Conservation (phyloP, 768 basidiomycete species). For the Dioszegia hungarica region DNA sequence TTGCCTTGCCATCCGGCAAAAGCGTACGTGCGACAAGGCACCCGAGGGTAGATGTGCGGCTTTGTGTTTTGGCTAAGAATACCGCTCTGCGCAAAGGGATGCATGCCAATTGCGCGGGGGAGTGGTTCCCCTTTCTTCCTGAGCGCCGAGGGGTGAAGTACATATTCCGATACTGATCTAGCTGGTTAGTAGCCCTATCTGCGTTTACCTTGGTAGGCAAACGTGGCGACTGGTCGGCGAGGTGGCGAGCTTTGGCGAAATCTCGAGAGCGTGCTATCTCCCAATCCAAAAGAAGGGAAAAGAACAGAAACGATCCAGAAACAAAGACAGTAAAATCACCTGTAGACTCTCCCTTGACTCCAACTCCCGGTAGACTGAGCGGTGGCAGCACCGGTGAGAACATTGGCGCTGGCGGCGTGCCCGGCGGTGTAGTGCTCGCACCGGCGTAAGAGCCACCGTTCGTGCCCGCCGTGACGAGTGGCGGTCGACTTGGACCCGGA, state of each 20-base stretch:
- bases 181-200: neutral
- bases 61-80: too few relatives aligned
- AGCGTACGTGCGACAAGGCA: neutral
- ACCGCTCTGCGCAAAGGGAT: constrained; percentile 6
- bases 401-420: constrained; percentile 12
- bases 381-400: constrained; percentile 20
- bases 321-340: constrained; percentile 9
- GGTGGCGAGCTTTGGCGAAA: too few relatives aligned
- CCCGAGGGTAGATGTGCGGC: neutral
- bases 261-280: too few relatives aligned
- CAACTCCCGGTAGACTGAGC: neutral
- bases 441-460: neutral
- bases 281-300: neutral
- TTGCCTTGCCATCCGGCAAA: too few relatives aligned
- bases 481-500: constrained; percentile 11
- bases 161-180: neutral
- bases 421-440: neutral
- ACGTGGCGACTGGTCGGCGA: too few relatives aligned
- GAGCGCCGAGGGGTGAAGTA: neutral
- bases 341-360: neutral
- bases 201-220: neutral
- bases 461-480: neutral
- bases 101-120: neutral
- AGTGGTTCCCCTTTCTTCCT: neutral
- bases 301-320: neutral